Evolutionary conservation across 1,284 basidiomycete genomes (phyloP).

Genomic region (Fomes fomentarius): DNA sequence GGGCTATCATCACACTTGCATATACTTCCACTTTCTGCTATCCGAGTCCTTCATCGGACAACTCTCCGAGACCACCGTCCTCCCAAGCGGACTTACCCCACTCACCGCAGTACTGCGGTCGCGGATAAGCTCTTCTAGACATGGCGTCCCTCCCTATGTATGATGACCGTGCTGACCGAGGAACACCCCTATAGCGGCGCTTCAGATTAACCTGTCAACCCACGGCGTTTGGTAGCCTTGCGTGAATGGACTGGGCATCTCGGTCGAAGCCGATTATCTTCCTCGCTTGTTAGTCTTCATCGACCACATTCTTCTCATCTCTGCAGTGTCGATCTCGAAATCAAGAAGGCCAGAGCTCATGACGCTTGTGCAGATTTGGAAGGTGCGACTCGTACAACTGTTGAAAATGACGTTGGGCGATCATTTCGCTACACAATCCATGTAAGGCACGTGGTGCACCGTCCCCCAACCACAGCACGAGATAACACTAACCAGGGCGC

Average conservation of each 20-base stretch:
- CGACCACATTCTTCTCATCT: neutral
- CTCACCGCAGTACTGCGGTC: neutral
- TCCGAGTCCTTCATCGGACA: too few relatives aligned
- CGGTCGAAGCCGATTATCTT: slow-evolving; percentile 1
- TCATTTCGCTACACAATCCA: too few relatives aligned
- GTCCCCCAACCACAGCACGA: too few relatives aligned
- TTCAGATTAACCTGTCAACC: neutral
- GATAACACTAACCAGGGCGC: too few relatives aligned
- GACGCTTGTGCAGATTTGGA: neutral
- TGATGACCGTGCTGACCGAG: slow-evolving; percentile 4
- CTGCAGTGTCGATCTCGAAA: slow-evolving; percentile 3
- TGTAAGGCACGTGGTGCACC: too few relatives aligned
- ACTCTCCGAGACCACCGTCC: slow-evolving; percentile 2
- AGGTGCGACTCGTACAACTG: neutral
- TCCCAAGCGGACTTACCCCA: too few relatives aligned
- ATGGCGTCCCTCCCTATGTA: neutral
- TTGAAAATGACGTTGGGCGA: neutral
- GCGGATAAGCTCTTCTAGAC: neutral
- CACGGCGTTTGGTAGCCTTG: neutral
- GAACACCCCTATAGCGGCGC: neutral
- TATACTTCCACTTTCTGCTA: too few relatives aligned
- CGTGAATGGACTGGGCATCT: slow-evolving; percentile 3
- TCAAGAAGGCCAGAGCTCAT: neutral
- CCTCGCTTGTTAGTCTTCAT: neutral
- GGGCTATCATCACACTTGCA: too few relatives aligned